Conservation (phyloP, 2,329 filamentous ascomycete species). For the Metarhizium album region DNA sequence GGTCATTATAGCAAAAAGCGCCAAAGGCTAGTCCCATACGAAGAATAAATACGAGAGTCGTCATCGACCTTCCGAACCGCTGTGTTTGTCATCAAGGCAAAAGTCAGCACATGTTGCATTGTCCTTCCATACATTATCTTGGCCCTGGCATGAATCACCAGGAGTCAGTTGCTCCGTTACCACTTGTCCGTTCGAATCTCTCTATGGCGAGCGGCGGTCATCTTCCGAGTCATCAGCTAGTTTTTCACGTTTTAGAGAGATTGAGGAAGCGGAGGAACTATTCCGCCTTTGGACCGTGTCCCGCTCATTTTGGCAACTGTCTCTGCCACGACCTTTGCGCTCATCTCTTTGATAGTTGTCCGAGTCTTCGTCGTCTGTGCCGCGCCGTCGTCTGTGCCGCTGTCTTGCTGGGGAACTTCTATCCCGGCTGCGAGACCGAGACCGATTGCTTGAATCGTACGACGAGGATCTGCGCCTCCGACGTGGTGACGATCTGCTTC, state of each 20-base stretch:
- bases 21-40: not conserved
- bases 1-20: not conserved
- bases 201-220: constrained; percentile 13
- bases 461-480: constrained; percentile 25
- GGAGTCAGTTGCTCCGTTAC: not conserved
- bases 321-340: constrained; percentile 1
- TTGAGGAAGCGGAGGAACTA: constrained; percentile 41
- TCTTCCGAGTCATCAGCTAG: constrained; percentile 44
- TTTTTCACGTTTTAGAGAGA: constrained; percentile 37
- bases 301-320: constrained; percentile 2
- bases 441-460: constrained; percentile 27
- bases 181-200: constrained; percentile 8
- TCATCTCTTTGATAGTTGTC: constrained; percentile 1
- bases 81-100: not conserved
- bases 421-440: constrained; percentile 21
- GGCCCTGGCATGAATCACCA: not conserved
- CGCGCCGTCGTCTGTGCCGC: constrained; percentile 4
- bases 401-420: constrained; percentile 7
- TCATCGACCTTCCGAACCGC: not conserved
- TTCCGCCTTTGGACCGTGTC: constrained; percentile 31
- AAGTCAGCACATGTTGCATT: not conserved
- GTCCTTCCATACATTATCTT: not conserved
- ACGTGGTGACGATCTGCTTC: constrained; percentile 34
- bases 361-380: constrained; percentile 2
- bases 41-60: not conserved